Base-by-base conservation (phyloP, 495 filamentous ascomycete genomes). In the Thermochaetoides thermophila region DNA sequence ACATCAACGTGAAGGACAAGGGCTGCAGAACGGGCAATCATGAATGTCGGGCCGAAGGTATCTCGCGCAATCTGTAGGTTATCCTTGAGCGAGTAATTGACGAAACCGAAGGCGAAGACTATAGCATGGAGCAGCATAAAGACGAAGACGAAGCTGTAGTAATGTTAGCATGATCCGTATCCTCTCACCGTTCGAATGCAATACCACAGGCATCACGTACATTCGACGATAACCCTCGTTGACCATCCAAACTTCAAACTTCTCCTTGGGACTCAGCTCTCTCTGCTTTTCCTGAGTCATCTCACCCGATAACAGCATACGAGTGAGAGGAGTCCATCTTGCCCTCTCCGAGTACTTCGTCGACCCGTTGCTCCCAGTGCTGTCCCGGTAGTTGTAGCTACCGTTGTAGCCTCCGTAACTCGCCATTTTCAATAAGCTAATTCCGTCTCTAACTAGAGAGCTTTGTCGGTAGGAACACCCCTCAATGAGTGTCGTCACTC, bases 171-270 rank as follows among this genome's bases (percentile, higher is more conserved):
- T n/a, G n/a, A n/a, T n/a, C n/a, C n/a, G n/a, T n/a, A n/a, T n/a
- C n/a, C n/a, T n/a, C n/a, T n/a, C n/a, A n/a, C n/a, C n/a, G n/a
- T n/a, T n/a, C n/a, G n/a, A n/a, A n/a, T n/a, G n/a, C n/a, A n/a
- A n/a, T n/a, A n/a, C n/a, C n/a, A n/a, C 7, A 33, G 19, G 8
- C 6, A 16, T 30, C 21, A 31, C 71, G 32, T 59, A 80, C 69
- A 85, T 69, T 69, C 74, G 63, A 39, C 76, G 62, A 49, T 78
- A 80, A 40, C 77, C 79, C 50, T 82, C 78, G 49, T 81, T 81
- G 31, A 83, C 74, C 75, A 82, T 80, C 78, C 76, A 79, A 44
- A 59, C 48, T 29, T 66, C 61, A 37, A 66, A 63, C 41, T 61
- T 67, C 44, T 70, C 60, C 34, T 60, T 45, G 34, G 56, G 50